phyloP scores from a whole-genome alignment of 768 basidiomycete species.

The Trametes meyenii region DNA sequence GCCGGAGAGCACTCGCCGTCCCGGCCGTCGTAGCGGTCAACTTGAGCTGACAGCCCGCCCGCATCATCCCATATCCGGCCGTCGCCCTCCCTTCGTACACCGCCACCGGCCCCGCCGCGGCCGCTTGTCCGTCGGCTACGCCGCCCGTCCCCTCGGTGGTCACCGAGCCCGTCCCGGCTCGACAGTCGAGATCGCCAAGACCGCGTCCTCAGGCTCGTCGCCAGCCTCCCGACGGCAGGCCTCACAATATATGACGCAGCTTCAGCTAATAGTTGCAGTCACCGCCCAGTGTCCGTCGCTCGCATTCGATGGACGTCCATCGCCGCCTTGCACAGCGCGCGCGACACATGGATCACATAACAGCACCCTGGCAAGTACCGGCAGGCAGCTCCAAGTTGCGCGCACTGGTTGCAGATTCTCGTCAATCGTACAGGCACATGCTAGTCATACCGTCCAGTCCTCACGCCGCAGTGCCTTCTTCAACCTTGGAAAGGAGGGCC shows the following conservation, averaged over 20 bases:
- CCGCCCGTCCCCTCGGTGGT: no score
- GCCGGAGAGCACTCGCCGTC: conserved; percentile 12
- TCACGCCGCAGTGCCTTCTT: not conserved
- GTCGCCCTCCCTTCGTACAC: not conserved
- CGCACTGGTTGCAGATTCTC: not conserved
- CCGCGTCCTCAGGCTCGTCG: no score
- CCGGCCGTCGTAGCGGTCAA: conserved; percentile 9
- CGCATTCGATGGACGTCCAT: not conserved
- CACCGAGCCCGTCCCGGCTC: no score
- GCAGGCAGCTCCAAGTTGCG: no score
- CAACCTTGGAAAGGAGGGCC: conserved; percentile 40
- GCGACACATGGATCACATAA: no score
- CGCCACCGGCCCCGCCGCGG: conserved; percentile 1
- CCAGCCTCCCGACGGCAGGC: no score
- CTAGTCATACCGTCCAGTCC: not conserved
- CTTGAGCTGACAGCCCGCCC: not conserved
- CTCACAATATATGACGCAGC: no score
- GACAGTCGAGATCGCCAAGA: no score
- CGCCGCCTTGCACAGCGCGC: no score
- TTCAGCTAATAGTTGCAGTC: no score
- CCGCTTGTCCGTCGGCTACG: not conserved
- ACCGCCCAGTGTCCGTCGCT: not conserved
- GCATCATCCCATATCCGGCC: conserved; percentile 11
- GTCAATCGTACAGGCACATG: not conserved
- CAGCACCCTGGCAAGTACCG: no score